phyloP scores from a whole-genome alignment of 2,329 filamentous ascomycete species.

The Dactylellina leptospora region DNA sequence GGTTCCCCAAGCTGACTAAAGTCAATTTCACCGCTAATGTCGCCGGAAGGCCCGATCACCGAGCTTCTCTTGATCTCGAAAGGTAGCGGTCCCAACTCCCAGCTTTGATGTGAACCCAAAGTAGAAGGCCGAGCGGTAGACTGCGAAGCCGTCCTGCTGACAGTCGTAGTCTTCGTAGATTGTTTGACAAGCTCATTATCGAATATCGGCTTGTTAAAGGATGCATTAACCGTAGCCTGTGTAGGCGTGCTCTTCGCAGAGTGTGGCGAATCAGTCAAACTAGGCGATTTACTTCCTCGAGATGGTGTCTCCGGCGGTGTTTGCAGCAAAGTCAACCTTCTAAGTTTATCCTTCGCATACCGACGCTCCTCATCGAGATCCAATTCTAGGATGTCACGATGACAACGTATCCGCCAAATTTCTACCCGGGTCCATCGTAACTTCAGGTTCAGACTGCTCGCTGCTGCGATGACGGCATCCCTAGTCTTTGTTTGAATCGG shows the following conservation, averaged over 20 bases:
- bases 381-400: constrained; percentile 83
- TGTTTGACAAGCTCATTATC: constrained; percentile 48
- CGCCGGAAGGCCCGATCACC: background rate
- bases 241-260: constrained; percentile 51
- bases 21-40: constrained; percentile 34
- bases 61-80: constrained; percentile 47
- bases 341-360: constrained; percentile 55
- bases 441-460: constrained; percentile 83
- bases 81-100: constrained; percentile 44
- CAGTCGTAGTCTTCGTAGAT: constrained; percentile 35
- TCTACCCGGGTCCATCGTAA: constrained; percentile 94
- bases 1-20: constrained; percentile 49
- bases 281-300: constrained; percentile 44
- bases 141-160: constrained; percentile 49
- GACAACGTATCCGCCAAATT: constrained; percentile 90
- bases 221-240: constrained; percentile 36
- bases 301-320: constrained; percentile 41
- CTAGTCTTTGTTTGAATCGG: constrained; percentile 90
- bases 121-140: constrained; percentile 44
- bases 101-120: constrained; percentile 37
- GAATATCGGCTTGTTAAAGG: constrained; percentile 41
- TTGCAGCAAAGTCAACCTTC: constrained; percentile 49
- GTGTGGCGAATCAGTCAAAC: constrained; percentile 35
- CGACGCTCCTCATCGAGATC: constrained; percentile 81
- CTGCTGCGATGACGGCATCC: constrained; percentile 84